A percentile compares a stretch with the other conserved stretches of the same genome.
These are phyloP conservation scores for Roridomyces roridus DNA, from an alignment of 768 basidiomycete genomes.

Conservation along the genomic window DNA sequence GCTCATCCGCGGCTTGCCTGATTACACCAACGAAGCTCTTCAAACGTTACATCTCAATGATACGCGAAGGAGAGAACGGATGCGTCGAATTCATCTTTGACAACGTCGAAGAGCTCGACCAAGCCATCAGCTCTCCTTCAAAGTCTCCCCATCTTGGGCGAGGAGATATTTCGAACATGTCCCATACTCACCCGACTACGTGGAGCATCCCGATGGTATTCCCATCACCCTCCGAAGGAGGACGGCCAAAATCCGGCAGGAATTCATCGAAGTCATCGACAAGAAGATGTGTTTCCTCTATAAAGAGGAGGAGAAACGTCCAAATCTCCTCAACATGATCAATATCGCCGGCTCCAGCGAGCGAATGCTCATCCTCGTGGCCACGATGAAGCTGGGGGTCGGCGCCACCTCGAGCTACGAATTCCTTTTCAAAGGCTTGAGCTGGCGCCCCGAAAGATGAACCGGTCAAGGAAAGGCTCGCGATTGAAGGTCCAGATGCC, in stretches of 20 bases:
- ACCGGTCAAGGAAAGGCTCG: background rate
- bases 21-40: constrained; percentile 12
- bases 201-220: background rate
- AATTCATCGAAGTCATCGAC: constrained; percentile 3
- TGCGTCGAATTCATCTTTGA: constrained; percentile 15
- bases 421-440: constrained; percentile 5
- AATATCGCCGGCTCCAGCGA: constrained; percentile 5
- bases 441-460: constrained; percentile 3
- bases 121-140: constrained; percentile 7
- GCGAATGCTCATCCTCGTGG: constrained; percentile 5
- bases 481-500: background rate
- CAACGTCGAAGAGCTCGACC: constrained; percentile 1
- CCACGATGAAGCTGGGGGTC: constrained; percentile 1
- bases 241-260: background rate
- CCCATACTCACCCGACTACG: background rate
- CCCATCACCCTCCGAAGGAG: constrained; percentile 2
- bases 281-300: constrained; percentile 1
- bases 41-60: background rate
- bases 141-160: constrained; percentile 1
- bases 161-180: background rate
- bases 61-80: background rate
- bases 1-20: constrained; percentile 9
- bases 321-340: constrained; percentile 10
- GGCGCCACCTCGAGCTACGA: constrained; percentile 13
- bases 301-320: constrained; percentile 2